These are phyloP conservation scores for Metschnikowia peoriensis DNA, from an alignment of 805 yeast genomes.

Conservation along the genomic window DNA sequence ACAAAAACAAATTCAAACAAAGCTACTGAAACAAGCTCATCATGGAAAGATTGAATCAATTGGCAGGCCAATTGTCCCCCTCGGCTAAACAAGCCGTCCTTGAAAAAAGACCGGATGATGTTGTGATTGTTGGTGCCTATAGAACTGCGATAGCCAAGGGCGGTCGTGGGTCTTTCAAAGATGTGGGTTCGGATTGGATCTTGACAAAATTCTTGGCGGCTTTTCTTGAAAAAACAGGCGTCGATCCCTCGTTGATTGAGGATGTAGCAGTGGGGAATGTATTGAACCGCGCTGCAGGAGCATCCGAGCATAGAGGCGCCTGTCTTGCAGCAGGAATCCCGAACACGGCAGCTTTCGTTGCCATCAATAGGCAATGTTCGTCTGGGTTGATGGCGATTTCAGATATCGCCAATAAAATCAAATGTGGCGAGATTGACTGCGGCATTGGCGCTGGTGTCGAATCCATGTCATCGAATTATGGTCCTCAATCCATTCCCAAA, in stretches of 20 bases:
- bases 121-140: conserved; percentile 85
- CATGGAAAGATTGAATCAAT: conserved; percentile 49
- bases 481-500: conserved; percentile 69
- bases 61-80: conserved; percentile 43
- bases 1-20: not conserved
- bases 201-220: conserved; percentile 63
- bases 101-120: conserved; percentile 77
- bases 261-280: conserved; percentile 93
- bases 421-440: conserved; percentile 81
- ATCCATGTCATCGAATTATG: conserved; percentile 88
- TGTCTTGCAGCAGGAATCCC: conserved; percentile 90
- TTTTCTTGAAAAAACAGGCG: conserved; percentile 52
- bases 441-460: conserved; percentile 94
- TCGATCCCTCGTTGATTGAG: conserved; percentile 57
- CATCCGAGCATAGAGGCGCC: conserved; percentile 92
- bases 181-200: conserved; percentile 76
- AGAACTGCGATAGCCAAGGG: conserved; percentile 90
- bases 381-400: conserved; percentile 90
- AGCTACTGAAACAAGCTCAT: not conserved
- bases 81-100: conserved; percentile 41
- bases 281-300: conserved; percentile 90
- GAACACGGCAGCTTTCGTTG: conserved; percentile 69
- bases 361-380: conserved; percentile 92
- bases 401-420: conserved; percentile 86
- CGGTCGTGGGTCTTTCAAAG: conserved; percentile 82